Conservation (phyloP, 495 filamentous ascomycete species). For the Trichoderma virens region DNA sequence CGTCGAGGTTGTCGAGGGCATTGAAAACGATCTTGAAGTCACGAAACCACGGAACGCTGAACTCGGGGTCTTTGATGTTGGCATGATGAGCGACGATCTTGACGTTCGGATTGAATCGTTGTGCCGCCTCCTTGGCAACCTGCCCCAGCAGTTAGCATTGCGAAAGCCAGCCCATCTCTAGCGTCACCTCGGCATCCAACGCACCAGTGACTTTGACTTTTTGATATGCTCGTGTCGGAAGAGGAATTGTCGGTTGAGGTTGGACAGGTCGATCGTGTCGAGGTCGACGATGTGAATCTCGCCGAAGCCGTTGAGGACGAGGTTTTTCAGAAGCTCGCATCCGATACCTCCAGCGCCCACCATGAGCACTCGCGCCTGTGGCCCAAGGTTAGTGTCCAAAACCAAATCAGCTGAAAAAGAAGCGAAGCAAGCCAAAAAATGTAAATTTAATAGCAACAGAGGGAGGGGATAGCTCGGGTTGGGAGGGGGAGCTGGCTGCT, state of each 20-base stretch:
- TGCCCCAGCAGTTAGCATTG: slow-evolving; percentile 32
- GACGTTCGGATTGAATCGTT: slow-evolving; percentile 82
- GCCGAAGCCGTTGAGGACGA: slow-evolving; percentile 87
- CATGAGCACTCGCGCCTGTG: slow-evolving; percentile 82
- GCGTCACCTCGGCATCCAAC: background rate
- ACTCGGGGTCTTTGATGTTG: slow-evolving; percentile 90
- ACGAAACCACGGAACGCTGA: slow-evolving; percentile 85
- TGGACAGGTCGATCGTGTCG: slow-evolving; percentile 96
- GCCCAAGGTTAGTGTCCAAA: background rate
- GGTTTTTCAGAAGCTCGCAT: slow-evolving; percentile 95
- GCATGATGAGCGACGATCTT: slow-evolving; percentile 87
- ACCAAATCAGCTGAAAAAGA: background rate
- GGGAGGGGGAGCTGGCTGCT: background rate
- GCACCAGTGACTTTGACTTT: slow-evolving; percentile 88
- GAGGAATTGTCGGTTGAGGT: slow-evolving; percentile 96
- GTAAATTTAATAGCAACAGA: background rate
- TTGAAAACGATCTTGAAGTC: slow-evolving; percentile 86
- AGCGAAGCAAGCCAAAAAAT: background rate
- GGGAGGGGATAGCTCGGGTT: background rate
- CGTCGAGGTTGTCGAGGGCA: slow-evolving; percentile 92
- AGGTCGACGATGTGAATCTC: slow-evolving; percentile 95
- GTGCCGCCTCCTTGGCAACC: slow-evolving; percentile 91
- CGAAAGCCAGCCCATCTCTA: slow-evolving; percentile 1
- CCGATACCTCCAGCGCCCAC: slow-evolving; percentile 96
- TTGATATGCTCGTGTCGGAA: slow-evolving; percentile 98